Evolutionary conservation across 352 stramenopile species (phyloP), one percentile per base, ranked within the genome.

Genomic region (Phytophthora colocasiae): DNA sequence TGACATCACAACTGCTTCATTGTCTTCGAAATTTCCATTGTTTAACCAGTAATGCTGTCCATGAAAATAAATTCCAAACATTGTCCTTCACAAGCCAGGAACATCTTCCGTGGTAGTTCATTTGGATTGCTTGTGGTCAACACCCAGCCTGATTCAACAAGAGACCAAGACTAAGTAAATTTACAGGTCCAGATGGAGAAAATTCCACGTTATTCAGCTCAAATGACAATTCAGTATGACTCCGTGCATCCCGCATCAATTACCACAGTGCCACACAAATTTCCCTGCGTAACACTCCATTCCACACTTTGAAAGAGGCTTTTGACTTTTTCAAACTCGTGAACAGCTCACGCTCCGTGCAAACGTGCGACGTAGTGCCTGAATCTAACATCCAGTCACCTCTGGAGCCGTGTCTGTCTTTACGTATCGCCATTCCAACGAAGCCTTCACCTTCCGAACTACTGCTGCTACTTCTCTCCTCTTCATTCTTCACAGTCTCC

Each of bases 21-120:
- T 44, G 1, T 52, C 40, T 10, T 29, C 40, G 44, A 60, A 60
- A 17, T 4, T 44, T 3, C 39, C 52, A 15, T 50, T 51, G 27
- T 59, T 59, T 39, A 59, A 8, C 52, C 52, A 50, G 19, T 27
- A 60, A 32, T 52, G 53, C 1, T 11, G 12, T 1, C 44, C 44
- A 29, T 48, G 43, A 19, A 48, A 9, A 48, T 8, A 22, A 58
- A 58, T 4, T 50, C 39, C 15, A 43, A 22, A 2, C 39, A 43
- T 22, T 19, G 10, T 31, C 40, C 24, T 43, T 51, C 34, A 1
- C 38, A 26, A n/a, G 51, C 41, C 51, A 44, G 43, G 15, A 43
- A 59, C 14, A 22, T 24, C 27, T 59, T 59, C n/a, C 41, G 41
- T 9, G 52, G 52, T 10, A 59, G n/a, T 6, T 44, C 39, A 11